Percentiles rank a stretch among this genome's conserved stretches.
Evolutionary conservation across 2,329 filamentous ascomycete species (phyloP).

Genomic region (Xylariaceae sp.): DNA sequence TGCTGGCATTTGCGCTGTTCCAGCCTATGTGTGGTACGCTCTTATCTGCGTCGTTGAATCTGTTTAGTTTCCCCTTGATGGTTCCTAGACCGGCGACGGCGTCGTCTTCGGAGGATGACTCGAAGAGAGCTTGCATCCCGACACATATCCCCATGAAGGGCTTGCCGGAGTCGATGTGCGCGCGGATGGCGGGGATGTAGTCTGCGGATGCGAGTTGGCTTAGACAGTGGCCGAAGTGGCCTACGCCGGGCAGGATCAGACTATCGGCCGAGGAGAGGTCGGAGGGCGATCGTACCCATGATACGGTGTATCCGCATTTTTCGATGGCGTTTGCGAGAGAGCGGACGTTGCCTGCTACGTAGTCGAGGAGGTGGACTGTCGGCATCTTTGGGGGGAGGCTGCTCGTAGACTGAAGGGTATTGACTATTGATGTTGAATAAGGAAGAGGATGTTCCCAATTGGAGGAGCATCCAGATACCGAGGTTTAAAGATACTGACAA

Average conservation of each 20-base stretch:
- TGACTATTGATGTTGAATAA: not conserved
- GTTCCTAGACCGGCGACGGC: slow-evolving; percentile 69
- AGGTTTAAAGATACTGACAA: too few relatives aligned
- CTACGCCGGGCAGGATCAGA: slow-evolving; percentile 92
- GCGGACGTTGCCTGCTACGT: slow-evolving; percentile 93
- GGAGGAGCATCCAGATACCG: too few relatives aligned
- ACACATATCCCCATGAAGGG: slow-evolving; percentile 98
- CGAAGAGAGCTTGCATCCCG: slow-evolving; percentile 84
- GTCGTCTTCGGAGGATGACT: slow-evolving; percentile 76
- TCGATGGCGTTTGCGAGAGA: slow-evolving; percentile 97
- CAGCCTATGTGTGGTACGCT: slow-evolving; percentile 98
- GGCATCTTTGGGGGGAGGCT: slow-evolving; percentile 57
- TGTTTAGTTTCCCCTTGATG: slow-evolving; percentile 65
- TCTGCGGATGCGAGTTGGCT: slow-evolving; percentile 76
- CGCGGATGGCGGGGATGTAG: slow-evolving; percentile 76
- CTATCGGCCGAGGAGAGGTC: slow-evolving; percentile 86
- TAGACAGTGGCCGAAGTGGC: slow-evolving; percentile 95
- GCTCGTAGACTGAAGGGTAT: not conserved
- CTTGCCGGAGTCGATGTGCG: slow-evolving; percentile 85
- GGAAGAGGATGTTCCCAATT: too few relatives aligned
- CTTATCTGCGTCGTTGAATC: slow-evolving; percentile 75
- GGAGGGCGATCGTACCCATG: slow-evolving; percentile 83
- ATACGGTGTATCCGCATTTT: slow-evolving; percentile 86
- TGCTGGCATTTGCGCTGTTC: slow-evolving; percentile 77
- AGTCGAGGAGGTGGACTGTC: slow-evolving; percentile 75